Conservation (phyloP, 345 rosid species). For the Carallia brachiata region DNA sequence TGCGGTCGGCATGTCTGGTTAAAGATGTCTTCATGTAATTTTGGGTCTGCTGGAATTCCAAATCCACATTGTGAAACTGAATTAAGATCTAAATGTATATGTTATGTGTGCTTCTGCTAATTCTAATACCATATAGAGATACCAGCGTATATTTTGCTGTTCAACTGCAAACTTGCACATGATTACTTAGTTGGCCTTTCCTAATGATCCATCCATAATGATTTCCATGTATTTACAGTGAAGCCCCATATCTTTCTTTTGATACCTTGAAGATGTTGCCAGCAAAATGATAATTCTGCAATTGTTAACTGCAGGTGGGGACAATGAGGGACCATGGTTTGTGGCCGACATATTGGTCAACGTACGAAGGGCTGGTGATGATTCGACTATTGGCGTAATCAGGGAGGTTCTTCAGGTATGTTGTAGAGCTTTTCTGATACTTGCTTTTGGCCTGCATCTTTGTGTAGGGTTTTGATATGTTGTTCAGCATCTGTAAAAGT, state of each 20-base stretch:
- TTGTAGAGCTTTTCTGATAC: not conserved
- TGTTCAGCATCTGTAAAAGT: not conserved
- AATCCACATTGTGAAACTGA: too few relatives aligned
- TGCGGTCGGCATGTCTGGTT: too few relatives aligned
- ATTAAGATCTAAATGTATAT: too few relatives aligned
- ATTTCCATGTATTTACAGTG: too few relatives aligned
- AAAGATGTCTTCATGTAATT: too few relatives aligned
- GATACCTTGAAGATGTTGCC: not conserved
- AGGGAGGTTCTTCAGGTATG: slow-evolving; percentile 81
- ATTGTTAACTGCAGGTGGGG: slow-evolving; percentile 54
- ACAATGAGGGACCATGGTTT: slow-evolving; percentile 76
- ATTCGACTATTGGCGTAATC: slow-evolving; percentile 58
- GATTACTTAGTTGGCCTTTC: too few relatives aligned
- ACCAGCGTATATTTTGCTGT: too few relatives aligned
- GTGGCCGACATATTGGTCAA: slow-evolving; percentile 87
- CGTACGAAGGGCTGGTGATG: slow-evolving; percentile 62
- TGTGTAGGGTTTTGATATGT: not conserved
- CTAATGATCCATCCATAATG: too few relatives aligned
- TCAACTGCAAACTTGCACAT: too few relatives aligned
- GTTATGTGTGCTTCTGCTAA: too few relatives aligned
- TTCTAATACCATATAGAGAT: too few relatives aligned
- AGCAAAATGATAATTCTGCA: not conserved
- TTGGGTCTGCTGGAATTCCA: too few relatives aligned
- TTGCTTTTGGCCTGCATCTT: not conserved
- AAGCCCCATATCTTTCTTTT: not conserved